Percentiles rank a stretch among this genome's conserved stretches.
Evolutionary conservation across 1,284 basidiomycete species (phyloP).

Genomic region (Dichomitus squalens): DNA sequence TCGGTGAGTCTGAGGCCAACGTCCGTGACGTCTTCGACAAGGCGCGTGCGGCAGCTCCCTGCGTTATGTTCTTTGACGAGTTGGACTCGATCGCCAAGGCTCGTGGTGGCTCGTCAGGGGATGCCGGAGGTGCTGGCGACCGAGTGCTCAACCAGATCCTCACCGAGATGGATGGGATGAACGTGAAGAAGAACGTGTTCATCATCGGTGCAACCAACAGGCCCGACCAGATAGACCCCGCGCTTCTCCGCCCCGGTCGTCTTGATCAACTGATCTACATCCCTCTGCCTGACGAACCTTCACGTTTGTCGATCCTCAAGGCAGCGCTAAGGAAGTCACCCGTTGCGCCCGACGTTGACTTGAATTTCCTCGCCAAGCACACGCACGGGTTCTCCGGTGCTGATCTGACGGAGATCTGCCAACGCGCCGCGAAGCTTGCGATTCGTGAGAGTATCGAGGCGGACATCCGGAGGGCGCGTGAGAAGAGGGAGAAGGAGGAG

Average conservation of each 20-base stretch:
- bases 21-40: slow-evolving; percentile 99
- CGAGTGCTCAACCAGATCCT: slow-evolving; percentile 97
- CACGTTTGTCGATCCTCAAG: slow-evolving; percentile 89
- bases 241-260: slow-evolving; percentile 97
- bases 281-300: slow-evolving; percentile 91
- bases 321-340: slow-evolving; percentile 95
- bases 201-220: slow-evolving; percentile 99
- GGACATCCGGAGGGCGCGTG: slow-evolving; percentile 83
- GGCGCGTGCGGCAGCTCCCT: slow-evolving; percentile 97
- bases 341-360: slow-evolving; percentile 83
- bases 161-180: slow-evolving; percentile 99
- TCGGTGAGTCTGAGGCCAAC: slow-evolving; percentile 99
- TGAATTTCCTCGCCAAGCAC: slow-evolving; percentile 87
- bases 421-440: slow-evolving; percentile 95
- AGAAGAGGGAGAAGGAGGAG: slow-evolving; percentile 83
- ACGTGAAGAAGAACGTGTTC: slow-evolving; percentile 99
- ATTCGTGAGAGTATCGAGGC: slow-evolving; percentile 95
- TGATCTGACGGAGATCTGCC: slow-evolving; percentile 98
- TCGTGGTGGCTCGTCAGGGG: slow-evolving; percentile 82
- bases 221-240: slow-evolving; percentile 98
- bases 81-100: slow-evolving; percentile 98
- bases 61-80: slow-evolving; percentile 99
- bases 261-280: slow-evolving; percentile 96
- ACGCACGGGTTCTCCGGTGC: slow-evolving; percentile 99
- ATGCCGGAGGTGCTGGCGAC: slow-evolving; percentile 94